These are phyloP conservation scores for Alternaria panax DNA, from an alignment of 2,329 filamentous ascomycete species.

Conservation along the genomic window DNA sequence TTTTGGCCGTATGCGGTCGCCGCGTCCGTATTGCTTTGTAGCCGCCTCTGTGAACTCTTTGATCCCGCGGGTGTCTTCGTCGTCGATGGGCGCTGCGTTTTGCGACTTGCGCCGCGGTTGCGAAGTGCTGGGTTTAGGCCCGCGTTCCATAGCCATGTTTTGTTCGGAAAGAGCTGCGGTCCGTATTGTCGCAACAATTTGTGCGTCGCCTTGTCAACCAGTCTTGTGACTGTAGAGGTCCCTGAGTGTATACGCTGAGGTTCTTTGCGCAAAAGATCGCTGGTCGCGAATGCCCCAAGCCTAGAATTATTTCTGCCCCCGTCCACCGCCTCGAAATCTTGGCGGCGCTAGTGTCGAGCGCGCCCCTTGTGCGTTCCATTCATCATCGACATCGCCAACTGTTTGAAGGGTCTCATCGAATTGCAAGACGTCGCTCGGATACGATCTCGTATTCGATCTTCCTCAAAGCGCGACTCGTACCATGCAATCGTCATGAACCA, in stretches of 20 bases:
- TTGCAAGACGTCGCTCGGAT: neutral
- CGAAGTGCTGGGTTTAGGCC: slow-evolving; percentile 21
- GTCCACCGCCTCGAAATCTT: slow-evolving; percentile 19
- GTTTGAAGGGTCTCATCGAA: neutral
- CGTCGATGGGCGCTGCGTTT: slow-evolving; percentile 27
- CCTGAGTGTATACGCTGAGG: neutral
- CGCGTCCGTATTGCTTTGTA: slow-evolving; percentile 82
- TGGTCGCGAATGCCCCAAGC: slow-evolving; percentile 7
- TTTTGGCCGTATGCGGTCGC: slow-evolving; percentile 75
- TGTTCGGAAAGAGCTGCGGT: neutral
- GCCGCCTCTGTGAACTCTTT: slow-evolving; percentile 56
- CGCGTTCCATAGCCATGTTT: slow-evolving; percentile 34
- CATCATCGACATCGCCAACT: neutral
- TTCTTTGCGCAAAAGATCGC: neutral
- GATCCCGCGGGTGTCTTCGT: slow-evolving; percentile 41
- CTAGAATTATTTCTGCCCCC: slow-evolving; percentile 24
- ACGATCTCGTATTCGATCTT: neutral
- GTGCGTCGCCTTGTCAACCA: too few species aligned
- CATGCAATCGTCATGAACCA: neutral
- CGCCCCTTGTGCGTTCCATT: neutral
- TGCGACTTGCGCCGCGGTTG: slow-evolving; percentile 35
- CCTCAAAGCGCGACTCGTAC: neutral
- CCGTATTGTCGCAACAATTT: neutral
- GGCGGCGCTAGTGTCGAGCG: slow-evolving; percentile 6
- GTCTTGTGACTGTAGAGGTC: neutral